Conservation (phyloP, 805 yeast species). For the Nakazawaea ishiwadae region DNA sequence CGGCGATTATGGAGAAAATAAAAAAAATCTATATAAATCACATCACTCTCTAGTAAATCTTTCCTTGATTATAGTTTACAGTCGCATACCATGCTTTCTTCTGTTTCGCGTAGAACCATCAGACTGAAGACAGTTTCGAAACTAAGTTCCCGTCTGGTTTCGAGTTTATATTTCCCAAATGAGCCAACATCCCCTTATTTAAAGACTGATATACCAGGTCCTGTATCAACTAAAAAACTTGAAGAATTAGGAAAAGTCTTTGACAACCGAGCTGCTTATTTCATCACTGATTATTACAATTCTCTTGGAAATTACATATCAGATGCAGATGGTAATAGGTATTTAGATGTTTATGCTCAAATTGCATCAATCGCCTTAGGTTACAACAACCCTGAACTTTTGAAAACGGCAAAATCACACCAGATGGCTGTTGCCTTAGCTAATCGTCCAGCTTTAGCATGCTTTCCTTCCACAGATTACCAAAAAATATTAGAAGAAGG, state of each 20-base stretch:
- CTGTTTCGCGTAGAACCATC: too few relatives aligned
- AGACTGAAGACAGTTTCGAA: too few relatives aligned
- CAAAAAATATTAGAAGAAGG: conserved; percentile 37
- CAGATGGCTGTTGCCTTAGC: conserved; percentile 63
- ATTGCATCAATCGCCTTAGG: conserved; percentile 69
- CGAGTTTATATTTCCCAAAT: neutral
- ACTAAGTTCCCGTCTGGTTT: neutral
- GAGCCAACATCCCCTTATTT: neutral
- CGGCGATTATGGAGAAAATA: too few relatives aligned
- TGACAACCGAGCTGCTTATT: conserved; percentile 60
- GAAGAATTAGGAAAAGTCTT: conserved; percentile 41
- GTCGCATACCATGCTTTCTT: too few relatives aligned
- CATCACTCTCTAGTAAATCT: too few relatives aligned
- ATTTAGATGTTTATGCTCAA: conserved; percentile 63
- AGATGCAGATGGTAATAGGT: conserved; percentile 60
- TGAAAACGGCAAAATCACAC: conserved; percentile 51
- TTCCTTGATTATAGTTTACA: too few relatives aligned
- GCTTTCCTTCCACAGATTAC: conserved; percentile 57
- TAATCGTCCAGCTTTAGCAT: conserved; percentile 65
- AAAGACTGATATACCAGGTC: conserved; percentile 35
- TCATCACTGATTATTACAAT: conserved; percentile 58
- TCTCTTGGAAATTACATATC: conserved; percentile 61
- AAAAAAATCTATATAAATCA: neutral
- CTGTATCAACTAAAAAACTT: conserved; percentile 32
- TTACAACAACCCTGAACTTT: conserved; percentile 62